Evolutionary conservation across 2,329 filamentous ascomycete genomes (phyloP).

Genomic region (Dactylellina sp.): DNA sequence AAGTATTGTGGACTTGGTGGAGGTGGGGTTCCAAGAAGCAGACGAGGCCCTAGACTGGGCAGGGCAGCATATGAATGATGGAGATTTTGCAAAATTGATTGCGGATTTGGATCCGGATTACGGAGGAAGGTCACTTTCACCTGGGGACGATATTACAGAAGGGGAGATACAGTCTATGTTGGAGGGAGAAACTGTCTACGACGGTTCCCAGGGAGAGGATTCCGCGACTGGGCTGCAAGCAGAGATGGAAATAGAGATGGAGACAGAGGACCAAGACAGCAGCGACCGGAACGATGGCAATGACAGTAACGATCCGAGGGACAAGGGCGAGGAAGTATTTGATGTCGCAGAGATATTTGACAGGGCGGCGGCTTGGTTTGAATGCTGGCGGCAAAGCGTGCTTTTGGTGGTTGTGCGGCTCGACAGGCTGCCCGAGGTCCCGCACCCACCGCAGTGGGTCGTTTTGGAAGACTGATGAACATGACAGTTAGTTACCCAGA

Average conservation of each 20-base stretch:
- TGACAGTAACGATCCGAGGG: neutral
- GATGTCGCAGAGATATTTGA: constrained; percentile 10
- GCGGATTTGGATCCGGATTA: constrained; percentile 5
- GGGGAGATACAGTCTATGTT: no score
- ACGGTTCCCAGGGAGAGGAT: neutral
- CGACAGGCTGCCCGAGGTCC: neutral
- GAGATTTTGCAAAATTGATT: constrained; percentile 2
- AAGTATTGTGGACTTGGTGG: neutral
- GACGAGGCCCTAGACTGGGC: constrained; percentile 1
- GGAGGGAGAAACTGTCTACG: neutral
- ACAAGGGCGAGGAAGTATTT: neutral
- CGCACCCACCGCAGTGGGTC: constrained; percentile 26
- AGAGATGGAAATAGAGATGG: no score
- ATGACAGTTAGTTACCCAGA: neutral
- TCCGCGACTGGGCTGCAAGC: neutral
- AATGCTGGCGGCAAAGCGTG: constrained; percentile 22
- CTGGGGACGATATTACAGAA: neutral
- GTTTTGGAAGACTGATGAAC: neutral
- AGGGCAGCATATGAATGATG: neutral
- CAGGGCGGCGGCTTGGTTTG: constrained; percentile 12
- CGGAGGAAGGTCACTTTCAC: neutral
- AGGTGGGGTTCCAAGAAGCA: neutral
- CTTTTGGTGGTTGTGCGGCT: neutral
- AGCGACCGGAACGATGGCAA: neutral
- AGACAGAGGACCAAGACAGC: neutral